These are phyloP conservation scores for Phaeoacremonium minimum DNA, from an alignment of 2,329 filamentous ascomycete genomes.

Conservation along the genomic window DNA sequence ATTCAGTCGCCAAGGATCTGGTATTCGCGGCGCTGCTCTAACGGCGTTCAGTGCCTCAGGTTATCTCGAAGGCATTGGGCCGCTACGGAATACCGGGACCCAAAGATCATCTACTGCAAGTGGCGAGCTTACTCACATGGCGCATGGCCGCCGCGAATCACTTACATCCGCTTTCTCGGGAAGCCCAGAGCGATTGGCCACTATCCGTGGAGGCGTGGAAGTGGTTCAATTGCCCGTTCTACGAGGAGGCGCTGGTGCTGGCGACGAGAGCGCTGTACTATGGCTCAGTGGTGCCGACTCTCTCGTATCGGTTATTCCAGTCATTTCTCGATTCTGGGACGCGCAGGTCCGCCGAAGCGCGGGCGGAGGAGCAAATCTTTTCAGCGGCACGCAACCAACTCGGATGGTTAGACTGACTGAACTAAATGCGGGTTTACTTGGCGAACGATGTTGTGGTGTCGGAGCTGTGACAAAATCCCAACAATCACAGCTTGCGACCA, in stretches of 20 bases:
- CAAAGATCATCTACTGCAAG: conserved; percentile 29
- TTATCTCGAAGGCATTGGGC: conserved; percentile 56
- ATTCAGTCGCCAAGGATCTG: conserved; percentile 44
- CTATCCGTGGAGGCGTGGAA: conserved; percentile 48
- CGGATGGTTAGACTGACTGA: conserved; percentile 53
- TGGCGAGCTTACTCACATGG: conserved; percentile 59
- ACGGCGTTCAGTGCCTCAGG: conserved; percentile 55
- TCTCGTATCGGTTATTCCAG: conserved; percentile 49
- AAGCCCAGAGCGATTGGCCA: conserved; percentile 45
- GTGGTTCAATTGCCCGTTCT: conserved; percentile 39
- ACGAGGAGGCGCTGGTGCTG: conserved; percentile 33
- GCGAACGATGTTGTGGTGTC: conserved; percentile 52
- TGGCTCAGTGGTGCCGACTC: conserved; percentile 55
- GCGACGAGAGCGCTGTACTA: conserved; percentile 50
- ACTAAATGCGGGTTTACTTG: conserved; percentile 47
- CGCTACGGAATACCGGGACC: conserved; percentile 39
- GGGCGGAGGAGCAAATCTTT: conserved; percentile 46
- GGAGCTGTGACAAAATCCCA: conserved; percentile 34
- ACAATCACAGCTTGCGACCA: conserved; percentile 12
- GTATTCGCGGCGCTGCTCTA: conserved; percentile 52
- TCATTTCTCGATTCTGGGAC: conserved; percentile 54
- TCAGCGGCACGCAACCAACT: conserved; percentile 49
- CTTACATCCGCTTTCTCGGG: conserved; percentile 31
- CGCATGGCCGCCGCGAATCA: conserved; percentile 24
- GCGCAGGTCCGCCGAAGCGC: conserved; percentile 48